Base-by-base conservation (phyloP, 1,284 basidiomycete genomes). In the Tilletia setariae region DNA sequence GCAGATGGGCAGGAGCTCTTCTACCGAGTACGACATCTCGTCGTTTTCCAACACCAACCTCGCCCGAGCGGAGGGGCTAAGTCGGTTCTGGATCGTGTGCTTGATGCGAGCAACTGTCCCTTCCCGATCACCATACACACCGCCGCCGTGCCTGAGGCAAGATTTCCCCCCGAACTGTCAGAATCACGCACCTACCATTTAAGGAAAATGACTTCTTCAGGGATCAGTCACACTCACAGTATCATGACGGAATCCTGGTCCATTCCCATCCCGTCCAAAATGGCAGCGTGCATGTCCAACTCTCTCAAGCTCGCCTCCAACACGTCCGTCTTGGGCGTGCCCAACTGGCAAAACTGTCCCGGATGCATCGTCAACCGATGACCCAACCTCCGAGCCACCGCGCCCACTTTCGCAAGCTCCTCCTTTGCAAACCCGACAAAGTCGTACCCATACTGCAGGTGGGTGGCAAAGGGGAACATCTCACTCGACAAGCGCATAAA, bases 401-500 rank as follows among this genome's bases (percentile, higher is more conserved):
- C 87, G 0, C 93, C 93, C 1, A 89, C 87, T 19, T 81, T 84
- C 75, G 85, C 85, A 23, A 87, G 76, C 73, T 87, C 87, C 23
- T 85, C 83, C 9, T 87, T 84, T 13, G 88, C 89, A 69, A 90
- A 91, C 25, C 87, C 86, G 35, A 95, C 86, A 2, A 63, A 40
- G 28, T 88, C 86, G 82, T 95, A 95, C 0, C 92, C 92, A 74
- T 92, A 88, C 49, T 86, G 86, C 11, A 85, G 86, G 76, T 95
- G 93, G 1, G 91, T 91, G 0, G 92, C 92, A 76, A 91, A 95
- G 1, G 93, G 93, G 80, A 95, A 94, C 86, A 95, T 90, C 74
- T 93, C 91, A 25, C 74, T 76, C 2, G 79, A 81, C 16, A 82
- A 70, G 23, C 80, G 77, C 75, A 82, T 79, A 49, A 82, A 73